Evolutionary conservation across 352 stramenopile species (phyloP).

Genomic region (Plasmopara muralis): DNA sequence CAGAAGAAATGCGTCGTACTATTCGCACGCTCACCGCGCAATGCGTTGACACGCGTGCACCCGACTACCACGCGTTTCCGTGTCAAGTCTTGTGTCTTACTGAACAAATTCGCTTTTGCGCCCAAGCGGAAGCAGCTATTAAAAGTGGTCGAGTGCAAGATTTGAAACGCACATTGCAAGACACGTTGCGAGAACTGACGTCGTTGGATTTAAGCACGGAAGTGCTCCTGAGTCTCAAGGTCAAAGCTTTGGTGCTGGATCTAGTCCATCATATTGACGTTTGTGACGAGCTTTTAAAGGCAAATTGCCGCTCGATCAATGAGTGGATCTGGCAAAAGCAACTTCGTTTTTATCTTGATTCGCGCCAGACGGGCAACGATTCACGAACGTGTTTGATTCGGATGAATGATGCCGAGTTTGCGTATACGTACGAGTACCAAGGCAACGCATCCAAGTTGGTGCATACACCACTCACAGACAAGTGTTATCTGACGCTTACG

Average conservation of each 20-base stretch:
- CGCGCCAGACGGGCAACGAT: constrained; percentile 28
- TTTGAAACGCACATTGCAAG: constrained; percentile 58
- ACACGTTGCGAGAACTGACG: constrained; percentile 68
- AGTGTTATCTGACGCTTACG: constrained; percentile 92
- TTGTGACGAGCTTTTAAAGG: constrained; percentile 79
- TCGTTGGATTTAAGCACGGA: constrained; percentile 83
- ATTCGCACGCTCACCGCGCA: constrained; percentile 68
- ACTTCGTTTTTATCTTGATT: constrained; percentile 86
- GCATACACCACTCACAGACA: constrained; percentile 92
- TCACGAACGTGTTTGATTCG: constrained; percentile 35
- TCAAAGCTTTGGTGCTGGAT: constrained; percentile 93
- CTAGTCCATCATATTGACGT: constrained; percentile 95
- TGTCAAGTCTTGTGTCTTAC: constrained; percentile 89
- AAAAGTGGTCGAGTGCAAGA: constrained; percentile 55
- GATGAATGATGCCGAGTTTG: constrained; percentile 82
- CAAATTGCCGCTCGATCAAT: constrained; percentile 47
- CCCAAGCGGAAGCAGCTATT: constrained; percentile 82
- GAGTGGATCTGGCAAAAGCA: constrained; percentile 93
- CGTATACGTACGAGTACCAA: constrained; percentile 95
- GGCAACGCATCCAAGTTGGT: constrained; percentile 91
- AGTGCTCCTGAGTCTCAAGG: constrained; percentile 88
- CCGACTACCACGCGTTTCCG: constrained; percentile 86
- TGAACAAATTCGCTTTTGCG: constrained; percentile 90
- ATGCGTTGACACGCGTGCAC: constrained; percentile 69
- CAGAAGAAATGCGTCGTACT: constrained; percentile 87